A percentile compares a stretch with the other conserved stretches of the same genome.
Conservation (phyloP, 2,329 filamentous ascomycete genomes). For the Penicillium sp. region DNA sequence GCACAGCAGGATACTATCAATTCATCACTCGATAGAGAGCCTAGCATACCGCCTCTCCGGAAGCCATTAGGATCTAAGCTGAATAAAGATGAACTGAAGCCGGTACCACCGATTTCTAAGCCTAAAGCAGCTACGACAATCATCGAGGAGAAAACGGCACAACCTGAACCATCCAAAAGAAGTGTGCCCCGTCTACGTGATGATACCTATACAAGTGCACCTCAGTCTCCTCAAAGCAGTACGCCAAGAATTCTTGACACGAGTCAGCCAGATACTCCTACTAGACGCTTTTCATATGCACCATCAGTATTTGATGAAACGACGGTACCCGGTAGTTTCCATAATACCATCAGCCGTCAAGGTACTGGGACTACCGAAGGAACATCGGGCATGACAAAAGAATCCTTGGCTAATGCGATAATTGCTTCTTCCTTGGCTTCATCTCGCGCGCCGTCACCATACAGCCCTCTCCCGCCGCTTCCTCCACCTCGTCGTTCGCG, state of each 20-base stretch:
- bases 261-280: constrained; percentile 4
- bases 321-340: not conserved
- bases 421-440: constrained; percentile 47
- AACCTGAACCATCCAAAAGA: not conserved
- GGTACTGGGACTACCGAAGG: constrained; percentile 22
- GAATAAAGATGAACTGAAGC: constrained; percentile 8
- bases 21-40: not conserved
- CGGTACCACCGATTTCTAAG: not conserved
- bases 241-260: not conserved
- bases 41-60: not conserved
- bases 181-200: not conserved
- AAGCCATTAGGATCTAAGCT: not conserved
- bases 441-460: constrained; percentile 35
- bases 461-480: constrained; percentile 34
- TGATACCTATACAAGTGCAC: not conserved
- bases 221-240: not conserved
- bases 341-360: constrained; percentile 16
- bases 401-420: constrained; percentile 44
- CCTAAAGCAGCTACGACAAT: constrained; percentile 1
- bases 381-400: constrained; percentile 27
- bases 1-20: not conserved
- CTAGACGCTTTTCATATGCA: constrained; percentile 15
- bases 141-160: not conserved
- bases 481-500: constrained; percentile 35
- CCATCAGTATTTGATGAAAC: constrained; percentile 23